Conservation (phyloP, 225 moss, liverwort and hornwort species). For the Sphagnum tenellum region DNA sequence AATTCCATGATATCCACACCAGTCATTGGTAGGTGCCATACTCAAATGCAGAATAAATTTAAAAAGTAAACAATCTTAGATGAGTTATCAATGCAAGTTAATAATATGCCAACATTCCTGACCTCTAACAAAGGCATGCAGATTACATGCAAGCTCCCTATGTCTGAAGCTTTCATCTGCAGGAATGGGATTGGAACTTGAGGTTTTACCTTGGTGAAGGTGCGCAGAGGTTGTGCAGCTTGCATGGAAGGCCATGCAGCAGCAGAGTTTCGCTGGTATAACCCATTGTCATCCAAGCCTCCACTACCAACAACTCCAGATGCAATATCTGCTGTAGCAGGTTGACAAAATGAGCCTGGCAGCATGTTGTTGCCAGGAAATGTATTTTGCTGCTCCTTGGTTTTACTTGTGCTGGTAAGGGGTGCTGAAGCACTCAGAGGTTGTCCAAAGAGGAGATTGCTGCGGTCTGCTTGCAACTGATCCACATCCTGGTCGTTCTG, state of each 20-base stretch:
- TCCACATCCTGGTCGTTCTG: slow-evolving; percentile 65
- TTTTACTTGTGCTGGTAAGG: slow-evolving; percentile 37
- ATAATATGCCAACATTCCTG: too few species aligned
- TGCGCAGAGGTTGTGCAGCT: slow-evolving; percentile 50
- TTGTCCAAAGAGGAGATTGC: slow-evolving; percentile 81
- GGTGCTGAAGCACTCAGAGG: slow-evolving; percentile 44
- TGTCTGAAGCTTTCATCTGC: too few species aligned
- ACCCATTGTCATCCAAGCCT: slow-evolving; percentile 60
- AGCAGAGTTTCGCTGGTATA: slow-evolving; percentile 44
- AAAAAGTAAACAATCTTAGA: too few species aligned
- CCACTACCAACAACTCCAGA: slow-evolving; percentile 57
- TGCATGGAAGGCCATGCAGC: slow-evolving; percentile 50
- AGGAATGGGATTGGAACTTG: too few species aligned
- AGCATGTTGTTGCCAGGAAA: slow-evolving; percentile 54
- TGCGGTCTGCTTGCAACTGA: slow-evolving; percentile 68
- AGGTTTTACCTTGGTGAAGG: slow-evolving; percentile 70
- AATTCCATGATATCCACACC: too few species aligned
- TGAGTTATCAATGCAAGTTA: too few species aligned
- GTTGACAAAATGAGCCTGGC: slow-evolving; percentile 44
- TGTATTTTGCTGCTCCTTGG: slow-evolving; percentile 37
- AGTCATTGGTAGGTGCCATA: too few species aligned
- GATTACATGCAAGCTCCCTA: too few species aligned
- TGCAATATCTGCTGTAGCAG: slow-evolving; percentile 65
- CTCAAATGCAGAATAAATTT: too few species aligned
- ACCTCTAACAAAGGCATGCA: background rate